Base-by-base conservation (phyloP, 352 stramenopile genomes). In the Blastocystis sp. region DNA sequence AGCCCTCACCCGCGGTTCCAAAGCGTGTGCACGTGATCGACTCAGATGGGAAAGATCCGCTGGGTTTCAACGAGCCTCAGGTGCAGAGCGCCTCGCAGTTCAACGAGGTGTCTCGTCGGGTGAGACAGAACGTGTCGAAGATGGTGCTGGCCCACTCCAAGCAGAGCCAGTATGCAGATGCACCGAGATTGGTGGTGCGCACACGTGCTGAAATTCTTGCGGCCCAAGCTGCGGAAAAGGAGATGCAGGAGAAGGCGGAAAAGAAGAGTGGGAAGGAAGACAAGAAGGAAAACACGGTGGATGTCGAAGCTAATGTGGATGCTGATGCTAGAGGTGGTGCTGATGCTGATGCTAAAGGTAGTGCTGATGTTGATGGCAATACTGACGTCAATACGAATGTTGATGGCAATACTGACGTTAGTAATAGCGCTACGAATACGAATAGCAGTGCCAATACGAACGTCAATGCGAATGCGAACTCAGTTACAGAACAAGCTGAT, bases 161-260 rank as follows among this genome's bases (percentile, higher is more conserved):
- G 1, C 13, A 43, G 29, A 43, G 1, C 15, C 64, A 84, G 73
- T 34, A 47, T 11, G 73, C 26, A 15, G 15, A 39, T 26, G 39
- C n/a, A 18, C 50, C 34, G 29, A 55, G 68, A 15, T 45, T 84
- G 18, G 47, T 68, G 4, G 73, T 84, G 37, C 26, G 73, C 41
- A 68, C 50, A 0, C 73, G 73, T 15, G 73, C 73, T 7, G 20
- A 84, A 53, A 84, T 84, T 45, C 53, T 84, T 26, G 73, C 73
- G 34, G 73, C 53, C 6, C 26, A 84, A 23, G 50, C 50, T 23
- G 73, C 11, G 29, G 37, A 54, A 43, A 9, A 76, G 64, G 37
- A 39, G 62, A 80, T 64, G 70, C 34, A 77, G 66, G 1, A 77
- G 29, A 34, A 59, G 50, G 20, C 11, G 11, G 50, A 2, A 59